Evolutionary conservation across 2,329 filamentous ascomycete species (phyloP).

Genomic region (Allantophomopsis cytisporea): DNA sequence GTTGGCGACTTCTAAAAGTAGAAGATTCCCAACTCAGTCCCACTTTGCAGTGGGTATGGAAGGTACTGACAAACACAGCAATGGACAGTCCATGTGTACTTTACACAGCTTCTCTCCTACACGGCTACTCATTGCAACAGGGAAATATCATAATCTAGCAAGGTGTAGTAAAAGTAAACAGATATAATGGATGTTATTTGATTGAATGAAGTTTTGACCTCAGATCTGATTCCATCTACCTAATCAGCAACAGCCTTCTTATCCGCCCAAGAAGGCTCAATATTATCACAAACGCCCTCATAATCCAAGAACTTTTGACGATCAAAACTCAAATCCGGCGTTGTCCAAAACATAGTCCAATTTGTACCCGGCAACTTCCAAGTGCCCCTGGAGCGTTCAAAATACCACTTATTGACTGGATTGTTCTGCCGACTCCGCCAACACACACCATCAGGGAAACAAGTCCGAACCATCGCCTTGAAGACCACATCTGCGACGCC

Average conservation of each 20-base stretch:
- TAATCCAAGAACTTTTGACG: slow-evolving; percentile 50
- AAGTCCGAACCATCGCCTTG: slow-evolving; percentile 83
- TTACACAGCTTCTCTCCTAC: too few species aligned
- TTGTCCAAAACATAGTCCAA: slow-evolving; percentile 99
- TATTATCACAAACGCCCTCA: slow-evolving; percentile 56
- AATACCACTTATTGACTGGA: slow-evolving; percentile 99
- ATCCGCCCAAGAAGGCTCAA: slow-evolving; percentile 51
- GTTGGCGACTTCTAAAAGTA: too few species aligned
- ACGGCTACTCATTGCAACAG: too few species aligned
- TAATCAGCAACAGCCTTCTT: slow-evolving; percentile 44
- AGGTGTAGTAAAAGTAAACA: too few species aligned
- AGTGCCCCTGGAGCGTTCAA: slow-evolving; percentile 75
- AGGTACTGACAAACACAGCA: too few species aligned
- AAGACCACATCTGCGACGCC: slow-evolving; percentile 95
- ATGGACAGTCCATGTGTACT: too few species aligned
- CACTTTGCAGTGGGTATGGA: too few species aligned
- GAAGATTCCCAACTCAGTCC: too few species aligned
- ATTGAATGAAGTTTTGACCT: too few species aligned
- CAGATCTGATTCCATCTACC: background rate
- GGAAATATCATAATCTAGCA: too few species aligned
- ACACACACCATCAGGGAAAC: slow-evolving; percentile 79
- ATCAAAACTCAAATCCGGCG: slow-evolving; percentile 44
- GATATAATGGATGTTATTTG: too few species aligned
- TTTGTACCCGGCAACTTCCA: slow-evolving; percentile 70
- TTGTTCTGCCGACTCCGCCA: slow-evolving; percentile 86